Evolutionary conservation across 2,329 filamentous ascomycete species (phyloP), one percentile per base, ranked within the genome.

Genomic region (Aspergillus uvarum): DNA sequence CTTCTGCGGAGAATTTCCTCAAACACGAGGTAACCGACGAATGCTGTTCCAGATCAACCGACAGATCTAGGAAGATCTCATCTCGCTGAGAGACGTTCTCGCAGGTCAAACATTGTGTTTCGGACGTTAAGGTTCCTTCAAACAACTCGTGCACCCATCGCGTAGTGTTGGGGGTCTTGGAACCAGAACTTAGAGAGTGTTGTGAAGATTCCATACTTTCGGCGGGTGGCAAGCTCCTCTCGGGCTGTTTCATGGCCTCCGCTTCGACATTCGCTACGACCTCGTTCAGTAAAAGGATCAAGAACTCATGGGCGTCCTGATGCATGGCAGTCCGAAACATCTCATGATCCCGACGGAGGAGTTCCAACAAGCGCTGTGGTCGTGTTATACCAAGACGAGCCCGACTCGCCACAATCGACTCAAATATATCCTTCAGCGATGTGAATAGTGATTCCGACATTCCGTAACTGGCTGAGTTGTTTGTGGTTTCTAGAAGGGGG

Each of bases 81-180:
- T 99, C 94, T 72, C 95, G 84, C 72, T 96, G 92, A 5, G 95
- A 99, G 26, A 92, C 88, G 55, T 93, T 97, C 76, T 99, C 95
- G 76, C 95, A 99, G 0, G 94, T 97, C 67, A 99, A 80, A 75
- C 95, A 99, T 74, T 94, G 90, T 35, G 95, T 99, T 79, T 99
- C 95, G 10, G 95, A 99, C 5, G 92, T 96, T 67, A 99, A 80
- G 2, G 92, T 89, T 24, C 95, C 95, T 75, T 99, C 94, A 67
- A 99, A 99, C 42, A 99, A 88, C 70, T 97, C 92, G 76, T 98
- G 94, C 24, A 99, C 94, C 94, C 95, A 98, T 63, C 92, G 87
- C 1, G 88, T 89, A 26, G 88, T 89, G 55, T 85, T 87, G 0
- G 86, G 85, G 3, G 85, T 84, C 60, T 83, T 82, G 1, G 82